Conservation (phyloP, 805 yeast species). For the Wickerhamiella kurtzmanii region DNA sequence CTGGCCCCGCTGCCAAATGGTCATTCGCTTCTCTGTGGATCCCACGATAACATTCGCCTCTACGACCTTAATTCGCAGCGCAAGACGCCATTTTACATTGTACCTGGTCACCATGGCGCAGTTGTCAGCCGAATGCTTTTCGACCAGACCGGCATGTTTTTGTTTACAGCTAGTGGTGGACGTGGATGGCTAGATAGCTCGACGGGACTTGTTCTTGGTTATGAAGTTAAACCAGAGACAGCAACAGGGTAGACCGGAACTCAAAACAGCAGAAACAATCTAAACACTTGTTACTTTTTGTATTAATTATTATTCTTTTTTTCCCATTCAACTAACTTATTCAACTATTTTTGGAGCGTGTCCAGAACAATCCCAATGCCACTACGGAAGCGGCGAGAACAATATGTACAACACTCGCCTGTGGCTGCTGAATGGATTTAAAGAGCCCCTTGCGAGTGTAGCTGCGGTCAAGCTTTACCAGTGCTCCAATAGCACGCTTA, state of each 20-base stretch:
- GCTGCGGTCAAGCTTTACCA: slow-evolving; percentile 10
- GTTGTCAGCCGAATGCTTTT: slow-evolving; percentile 60
- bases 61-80: slow-evolving; percentile 47
- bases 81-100: slow-evolving; percentile 62
- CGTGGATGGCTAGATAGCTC: slow-evolving; percentile 95
- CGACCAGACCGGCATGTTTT: slow-evolving; percentile 76
- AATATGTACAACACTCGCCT: background rate
- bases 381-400: background rate
- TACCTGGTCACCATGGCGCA: slow-evolving; percentile 97
- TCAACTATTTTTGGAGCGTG: background rate
- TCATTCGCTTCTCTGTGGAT: slow-evolving; percentile 71
- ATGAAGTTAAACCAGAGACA: slow-evolving; percentile 39
- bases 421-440: background rate
- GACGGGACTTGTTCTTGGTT: slow-evolving; percentile 47
- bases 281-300: no score
- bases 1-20: slow-evolving; percentile 70
- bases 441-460: background rate
- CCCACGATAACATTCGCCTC: slow-evolving; percentile 75
- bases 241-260: no score
- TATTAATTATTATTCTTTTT: slow-evolving; percentile 1
- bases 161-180: slow-evolving; percentile 86
- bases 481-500: slow-evolving; percentile 9
- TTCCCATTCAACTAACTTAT: background rate
- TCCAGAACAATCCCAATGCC: background rate
- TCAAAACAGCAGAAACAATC: no score